These are phyloP conservation scores for Zoysia matrella DNA, from an alignment of 202 grass and related monocot species.

Conservation along the genomic window DNA sequence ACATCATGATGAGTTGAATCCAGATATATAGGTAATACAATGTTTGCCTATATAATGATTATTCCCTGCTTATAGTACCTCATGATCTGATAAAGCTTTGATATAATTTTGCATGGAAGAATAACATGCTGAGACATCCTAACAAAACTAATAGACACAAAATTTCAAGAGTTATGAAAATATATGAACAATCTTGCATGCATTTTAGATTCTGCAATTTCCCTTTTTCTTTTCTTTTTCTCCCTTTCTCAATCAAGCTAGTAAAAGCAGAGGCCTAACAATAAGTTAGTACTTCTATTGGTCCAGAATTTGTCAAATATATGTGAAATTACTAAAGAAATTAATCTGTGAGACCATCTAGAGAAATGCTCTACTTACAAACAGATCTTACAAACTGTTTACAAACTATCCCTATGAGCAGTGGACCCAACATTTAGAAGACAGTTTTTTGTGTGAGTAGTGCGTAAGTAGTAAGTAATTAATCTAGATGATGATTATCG, in stretches of 20 bases:
- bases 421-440: too few relatives aligned
- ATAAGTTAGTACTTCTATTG: constrained; percentile 15
- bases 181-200: neutral
- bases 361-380: neutral
- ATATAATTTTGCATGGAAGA: neutral
- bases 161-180: neutral
- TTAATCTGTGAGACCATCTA: neutral
- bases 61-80: neutral
- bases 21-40: constrained; percentile 16
- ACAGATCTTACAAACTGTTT: too few relatives aligned
- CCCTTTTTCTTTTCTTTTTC: neutral
- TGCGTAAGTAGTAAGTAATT: neutral
- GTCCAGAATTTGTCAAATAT: neutral
- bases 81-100: constrained; percentile 1
- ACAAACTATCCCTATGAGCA: too few relatives aligned
- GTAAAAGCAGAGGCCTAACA: neutral
- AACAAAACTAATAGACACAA: neutral
- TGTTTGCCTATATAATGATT: neutral
- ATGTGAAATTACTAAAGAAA: neutral
- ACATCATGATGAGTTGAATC: constrained; percentile 40
- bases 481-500: neutral
- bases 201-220: neutral
- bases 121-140: neutral
- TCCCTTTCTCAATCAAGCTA: neutral
- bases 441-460: too few relatives aligned